These are phyloP conservation scores for Aspergillus caelatus DNA, from an alignment of 2,329 filamentous ascomycete species.

Conservation along the genomic window DNA sequence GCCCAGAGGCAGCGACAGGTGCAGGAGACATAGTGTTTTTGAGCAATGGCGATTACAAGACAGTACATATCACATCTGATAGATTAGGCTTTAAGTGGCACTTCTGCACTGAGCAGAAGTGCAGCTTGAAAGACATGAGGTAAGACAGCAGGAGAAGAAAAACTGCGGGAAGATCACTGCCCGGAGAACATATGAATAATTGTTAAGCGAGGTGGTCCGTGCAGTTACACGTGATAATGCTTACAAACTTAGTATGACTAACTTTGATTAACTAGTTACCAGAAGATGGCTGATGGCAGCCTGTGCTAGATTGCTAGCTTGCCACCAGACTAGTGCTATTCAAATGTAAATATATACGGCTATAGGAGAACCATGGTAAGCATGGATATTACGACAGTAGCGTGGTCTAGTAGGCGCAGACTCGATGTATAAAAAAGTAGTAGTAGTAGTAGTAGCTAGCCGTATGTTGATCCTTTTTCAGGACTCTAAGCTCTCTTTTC, in stretches of 20 bases:
- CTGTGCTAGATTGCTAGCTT: too few species aligned
- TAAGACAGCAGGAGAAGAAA: conserved; percentile 19
- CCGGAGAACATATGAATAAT: conserved; percentile 23
- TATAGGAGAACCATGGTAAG: too few species aligned
- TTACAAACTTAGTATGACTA: too few species aligned
- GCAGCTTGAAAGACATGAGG: conserved; percentile 23
- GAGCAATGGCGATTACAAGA: conserved; percentile 26
- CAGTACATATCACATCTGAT: conserved; percentile 25
- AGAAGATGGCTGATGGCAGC: too few species aligned
- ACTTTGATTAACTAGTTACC: too few species aligned
- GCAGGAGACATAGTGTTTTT: conserved; percentile 36
- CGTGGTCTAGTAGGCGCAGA: too few species aligned
- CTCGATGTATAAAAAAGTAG: too few species aligned
- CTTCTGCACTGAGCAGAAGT: conserved; percentile 31
- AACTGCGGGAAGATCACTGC: conserved; percentile 19
- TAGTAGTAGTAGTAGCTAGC: too few species aligned
- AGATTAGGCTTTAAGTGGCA: conserved; percentile 20
- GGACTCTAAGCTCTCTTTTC: not conserved
- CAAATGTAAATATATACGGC: too few species aligned
- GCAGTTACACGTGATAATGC: conserved; percentile 27
- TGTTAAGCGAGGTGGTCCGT: conserved; percentile 42
- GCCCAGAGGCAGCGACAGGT: conserved; percentile 30
- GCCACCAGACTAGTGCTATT: too few species aligned
- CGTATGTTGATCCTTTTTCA: too few species aligned
- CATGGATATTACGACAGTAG: too few species aligned